Evolutionary conservation across 1,284 basidiomycete species (phyloP).

Genomic region (Heterobasidion occidentale): DNA sequence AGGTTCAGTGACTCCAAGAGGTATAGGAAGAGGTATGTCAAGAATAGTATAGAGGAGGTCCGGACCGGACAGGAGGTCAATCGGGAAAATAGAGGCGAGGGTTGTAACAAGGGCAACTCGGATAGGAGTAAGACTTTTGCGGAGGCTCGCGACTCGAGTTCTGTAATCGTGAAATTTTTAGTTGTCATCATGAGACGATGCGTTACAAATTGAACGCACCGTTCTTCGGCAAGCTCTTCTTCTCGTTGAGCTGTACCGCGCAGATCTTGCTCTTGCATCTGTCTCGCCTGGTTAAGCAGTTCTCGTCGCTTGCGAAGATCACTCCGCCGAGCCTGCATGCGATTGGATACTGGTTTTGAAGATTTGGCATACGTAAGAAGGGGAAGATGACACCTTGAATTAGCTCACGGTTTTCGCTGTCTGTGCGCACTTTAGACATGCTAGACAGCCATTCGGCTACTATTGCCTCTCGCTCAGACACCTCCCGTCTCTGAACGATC

Average conservation of each 20-base stretch:
- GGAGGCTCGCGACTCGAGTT: constrained; percentile 36
- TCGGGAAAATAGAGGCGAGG: constrained; percentile 80
- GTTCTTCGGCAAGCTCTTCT: constrained; percentile 31
- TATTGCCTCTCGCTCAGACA: constrained; percentile 49
- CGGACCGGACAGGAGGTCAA: constrained; percentile 73
- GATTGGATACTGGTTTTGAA: constrained; percentile 18
- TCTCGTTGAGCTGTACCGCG: constrained; percentile 26
- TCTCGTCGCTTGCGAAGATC: constrained; percentile 40
- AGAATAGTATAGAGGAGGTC: constrained; percentile 83
- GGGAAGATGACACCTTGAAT: not conserved
- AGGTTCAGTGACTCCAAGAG: constrained; percentile 65
- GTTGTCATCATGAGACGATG: not conserved
- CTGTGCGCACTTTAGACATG: constrained; percentile 22
- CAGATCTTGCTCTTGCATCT: constrained; percentile 31
- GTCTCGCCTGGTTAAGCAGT: constrained; percentile 36
- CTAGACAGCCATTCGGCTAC: constrained; percentile 39
- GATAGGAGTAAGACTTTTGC: constrained; percentile 40
- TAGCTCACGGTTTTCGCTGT: not conserved
- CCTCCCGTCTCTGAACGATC: constrained; percentile 44
- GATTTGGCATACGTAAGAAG: constrained; percentile 10
- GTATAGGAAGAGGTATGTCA: constrained; percentile 80
- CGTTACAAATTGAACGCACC: constrained; percentile 19
- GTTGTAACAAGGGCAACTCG: constrained; percentile 69
- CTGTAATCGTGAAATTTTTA: constrained; percentile 23
- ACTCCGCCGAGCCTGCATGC: constrained; percentile 27